phyloP scores from a whole-genome alignment of 2,329 filamentous ascomycete genomes.

The Pezicula carpinea region DNA sequence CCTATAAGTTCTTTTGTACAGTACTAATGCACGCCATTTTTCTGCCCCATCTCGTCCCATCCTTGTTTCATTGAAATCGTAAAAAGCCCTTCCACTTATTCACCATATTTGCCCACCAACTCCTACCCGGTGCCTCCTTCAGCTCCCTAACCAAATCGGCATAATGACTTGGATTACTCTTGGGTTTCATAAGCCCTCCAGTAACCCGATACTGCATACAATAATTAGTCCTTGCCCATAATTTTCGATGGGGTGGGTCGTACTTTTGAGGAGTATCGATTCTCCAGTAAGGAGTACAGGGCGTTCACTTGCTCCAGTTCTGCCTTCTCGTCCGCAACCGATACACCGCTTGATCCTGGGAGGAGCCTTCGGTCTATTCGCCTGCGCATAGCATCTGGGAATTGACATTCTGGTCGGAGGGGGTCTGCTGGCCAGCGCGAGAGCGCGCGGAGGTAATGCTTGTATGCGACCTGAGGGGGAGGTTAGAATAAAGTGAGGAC shows the following conservation, averaged over 20 bases:
- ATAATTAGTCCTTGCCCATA: neutral
- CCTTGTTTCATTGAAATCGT: slow-evolving; percentile 44
- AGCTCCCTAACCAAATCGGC: slow-evolving; percentile 56
- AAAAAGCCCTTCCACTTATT: slow-evolving; percentile 57
- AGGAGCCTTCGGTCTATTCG: slow-evolving; percentile 35
- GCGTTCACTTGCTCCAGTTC: slow-evolving; percentile 56
- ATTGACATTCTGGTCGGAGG: slow-evolving; percentile 58
- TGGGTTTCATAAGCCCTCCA: slow-evolving; percentile 50
- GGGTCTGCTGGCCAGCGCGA: slow-evolving; percentile 60
- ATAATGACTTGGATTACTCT: slow-evolving; percentile 62
- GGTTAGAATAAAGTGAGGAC: neutral
- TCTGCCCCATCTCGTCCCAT: neutral
- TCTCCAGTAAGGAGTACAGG: slow-evolving; percentile 52
- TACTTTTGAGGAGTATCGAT: slow-evolving; percentile 55
- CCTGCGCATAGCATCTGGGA: slow-evolving; percentile 50
- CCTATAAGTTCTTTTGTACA: slow-evolving; percentile 3
- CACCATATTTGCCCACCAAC: slow-evolving; percentile 45
- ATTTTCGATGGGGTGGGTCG: neutral
- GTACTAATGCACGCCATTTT: neutral
- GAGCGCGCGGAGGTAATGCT: slow-evolving; percentile 45
- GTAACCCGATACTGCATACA: slow-evolving; percentile 40
- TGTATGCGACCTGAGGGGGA: slow-evolving; percentile 35
- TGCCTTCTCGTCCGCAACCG: slow-evolving; percentile 36
- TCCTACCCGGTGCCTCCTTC: slow-evolving; percentile 55
- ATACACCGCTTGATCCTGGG: slow-evolving; percentile 10